These are phyloP conservation scores for Ceratocystis albifundus DNA, from an alignment of 2,329 filamentous ascomycete species.

Conservation along the genomic window DNA sequence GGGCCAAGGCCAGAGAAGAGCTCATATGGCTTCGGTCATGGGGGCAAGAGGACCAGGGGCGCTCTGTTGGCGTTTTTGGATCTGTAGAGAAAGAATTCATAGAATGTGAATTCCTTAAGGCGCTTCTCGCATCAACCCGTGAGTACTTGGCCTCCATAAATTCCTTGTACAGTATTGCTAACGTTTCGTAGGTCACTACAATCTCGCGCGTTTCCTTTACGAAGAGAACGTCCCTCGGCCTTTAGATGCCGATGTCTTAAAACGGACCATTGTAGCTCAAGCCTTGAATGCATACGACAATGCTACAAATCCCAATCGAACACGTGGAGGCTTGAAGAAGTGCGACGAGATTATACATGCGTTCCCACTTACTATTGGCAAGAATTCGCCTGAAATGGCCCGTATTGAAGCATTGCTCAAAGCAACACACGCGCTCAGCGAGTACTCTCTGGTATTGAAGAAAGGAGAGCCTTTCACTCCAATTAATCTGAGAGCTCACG, in stretches of 20 bases:
- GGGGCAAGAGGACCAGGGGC: slow-evolving; percentile 40
- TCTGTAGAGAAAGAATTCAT: slow-evolving; percentile 49
- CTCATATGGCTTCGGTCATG: slow-evolving; percentile 64
- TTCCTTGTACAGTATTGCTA: not conserved
- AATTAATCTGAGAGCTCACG: slow-evolving; percentile 63
- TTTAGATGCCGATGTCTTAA: slow-evolving; percentile 41
- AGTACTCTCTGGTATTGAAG: slow-evolving; percentile 66
- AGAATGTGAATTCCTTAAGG: slow-evolving; percentile 60
- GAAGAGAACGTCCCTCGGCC: slow-evolving; percentile 41
- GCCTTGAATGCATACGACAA: slow-evolving; percentile 67
- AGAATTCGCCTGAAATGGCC: slow-evolving; percentile 40
- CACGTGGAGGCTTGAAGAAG: slow-evolving; percentile 63
- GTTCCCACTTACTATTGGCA: slow-evolving; percentile 47
- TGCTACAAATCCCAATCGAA: slow-evolving; percentile 68
- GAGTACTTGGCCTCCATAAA: slow-evolving; percentile 29
- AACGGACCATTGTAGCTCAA: slow-evolving; percentile 49
- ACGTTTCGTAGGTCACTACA: slow-evolving; percentile 39
- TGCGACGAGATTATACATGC: slow-evolving; percentile 60
- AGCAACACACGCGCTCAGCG: slow-evolving; percentile 63
- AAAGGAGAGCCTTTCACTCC: slow-evolving; percentile 71
- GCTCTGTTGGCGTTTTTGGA: slow-evolving; percentile 51
- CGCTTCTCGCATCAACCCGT: slow-evolving; percentile 51
- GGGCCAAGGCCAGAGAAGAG: slow-evolving; percentile 50
- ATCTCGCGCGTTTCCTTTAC: slow-evolving; percentile 51
- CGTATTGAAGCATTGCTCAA: slow-evolving; percentile 53